These are phyloP conservation scores for Mycena haematopus DNA, from an alignment of 768 basidiomycete species.

Conservation along the genomic window DNA sequence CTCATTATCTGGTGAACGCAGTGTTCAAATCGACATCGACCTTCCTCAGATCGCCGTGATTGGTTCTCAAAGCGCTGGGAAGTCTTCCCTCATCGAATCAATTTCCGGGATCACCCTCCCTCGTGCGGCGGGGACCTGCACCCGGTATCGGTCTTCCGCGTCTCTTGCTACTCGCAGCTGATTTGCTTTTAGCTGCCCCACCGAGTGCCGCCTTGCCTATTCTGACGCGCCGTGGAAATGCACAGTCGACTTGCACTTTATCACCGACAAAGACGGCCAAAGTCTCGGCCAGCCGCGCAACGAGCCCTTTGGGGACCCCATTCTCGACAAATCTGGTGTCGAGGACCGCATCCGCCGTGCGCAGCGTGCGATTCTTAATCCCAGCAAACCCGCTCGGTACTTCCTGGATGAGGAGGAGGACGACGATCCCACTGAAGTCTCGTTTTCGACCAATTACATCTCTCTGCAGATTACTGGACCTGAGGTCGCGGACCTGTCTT, in stretches of 20 bases:
- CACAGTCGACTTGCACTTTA: constrained; percentile 52
- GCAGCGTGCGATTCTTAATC: constrained; percentile 69
- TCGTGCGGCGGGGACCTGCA: constrained; percentile 76
- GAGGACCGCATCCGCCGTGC: constrained; percentile 73
- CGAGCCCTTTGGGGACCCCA: constrained; percentile 52
- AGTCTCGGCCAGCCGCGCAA: constrained; percentile 46
- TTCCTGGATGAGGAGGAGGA: constrained; percentile 49
- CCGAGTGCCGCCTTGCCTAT: constrained; percentile 57
- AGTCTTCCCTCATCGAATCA: constrained; percentile 78
- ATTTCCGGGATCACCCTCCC: constrained; percentile 77
- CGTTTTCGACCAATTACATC: constrained; percentile 63
- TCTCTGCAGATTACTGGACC: constrained; percentile 64
- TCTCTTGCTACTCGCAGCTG: not conserved
- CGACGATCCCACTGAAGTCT: constrained; percentile 32
- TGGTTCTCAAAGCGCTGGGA: constrained; percentile 75
- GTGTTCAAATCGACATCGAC: constrained; percentile 72
- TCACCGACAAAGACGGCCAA: constrained; percentile 45
- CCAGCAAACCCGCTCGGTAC: constrained; percentile 37
- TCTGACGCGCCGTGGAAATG: constrained; percentile 55
- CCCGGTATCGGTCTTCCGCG: constrained; percentile 50
- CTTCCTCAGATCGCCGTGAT: constrained; percentile 76
- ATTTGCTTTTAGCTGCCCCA: constrained; percentile 52
- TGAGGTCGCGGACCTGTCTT: constrained; percentile 66
- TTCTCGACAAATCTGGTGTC: constrained; percentile 57
- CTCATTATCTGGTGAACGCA: constrained; percentile 31